Evolutionary conservation across 768 basidiomycete species (phyloP).

Genomic region (Cystobasidium onofrii): DNA sequence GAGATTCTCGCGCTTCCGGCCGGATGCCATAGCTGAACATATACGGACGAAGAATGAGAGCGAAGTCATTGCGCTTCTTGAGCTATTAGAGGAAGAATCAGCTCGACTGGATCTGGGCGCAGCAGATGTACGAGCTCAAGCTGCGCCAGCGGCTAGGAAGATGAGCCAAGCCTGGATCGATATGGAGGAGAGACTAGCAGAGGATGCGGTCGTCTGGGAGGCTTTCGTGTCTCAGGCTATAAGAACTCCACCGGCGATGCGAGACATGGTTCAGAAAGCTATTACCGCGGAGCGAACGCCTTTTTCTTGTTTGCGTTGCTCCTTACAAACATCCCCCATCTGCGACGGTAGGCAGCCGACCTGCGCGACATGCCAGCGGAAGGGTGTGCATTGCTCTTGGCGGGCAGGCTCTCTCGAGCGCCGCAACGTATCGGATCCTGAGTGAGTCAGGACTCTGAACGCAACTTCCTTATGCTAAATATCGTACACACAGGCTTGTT

Average conservation of each 20-base stretch:
- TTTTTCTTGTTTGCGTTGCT: background rate
- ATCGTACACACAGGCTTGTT: background rate
- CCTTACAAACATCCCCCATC: background rate
- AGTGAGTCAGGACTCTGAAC: no score
- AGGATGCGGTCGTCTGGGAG: conserved; percentile 19
- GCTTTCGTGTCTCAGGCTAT: background rate
- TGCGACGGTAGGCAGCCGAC: background rate
- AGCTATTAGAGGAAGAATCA: background rate
- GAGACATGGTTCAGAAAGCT: background rate
- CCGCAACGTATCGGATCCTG: no score
- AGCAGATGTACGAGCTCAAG: background rate
- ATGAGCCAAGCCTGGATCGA: conserved; percentile 18
- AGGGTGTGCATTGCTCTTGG: background rate
- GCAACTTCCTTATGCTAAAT: no score
- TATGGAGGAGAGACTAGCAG: conserved; percentile 5
- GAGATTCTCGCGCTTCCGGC: conserved; percentile 15
- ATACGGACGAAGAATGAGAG: conserved; percentile 1
- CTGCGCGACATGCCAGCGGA: background rate
- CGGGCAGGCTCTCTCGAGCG: background rate
- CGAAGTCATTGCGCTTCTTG: background rate
- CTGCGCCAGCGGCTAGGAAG: conserved; percentile 7
- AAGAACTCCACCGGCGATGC: background rate
- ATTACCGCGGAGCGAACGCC: background rate
- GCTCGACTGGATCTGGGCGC: background rate
- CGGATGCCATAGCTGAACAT: conserved; percentile 15